Evolutionary conservation across 768 basidiomycete genomes (phyloP).

Genomic region (Agaricus subrufescens): DNA sequence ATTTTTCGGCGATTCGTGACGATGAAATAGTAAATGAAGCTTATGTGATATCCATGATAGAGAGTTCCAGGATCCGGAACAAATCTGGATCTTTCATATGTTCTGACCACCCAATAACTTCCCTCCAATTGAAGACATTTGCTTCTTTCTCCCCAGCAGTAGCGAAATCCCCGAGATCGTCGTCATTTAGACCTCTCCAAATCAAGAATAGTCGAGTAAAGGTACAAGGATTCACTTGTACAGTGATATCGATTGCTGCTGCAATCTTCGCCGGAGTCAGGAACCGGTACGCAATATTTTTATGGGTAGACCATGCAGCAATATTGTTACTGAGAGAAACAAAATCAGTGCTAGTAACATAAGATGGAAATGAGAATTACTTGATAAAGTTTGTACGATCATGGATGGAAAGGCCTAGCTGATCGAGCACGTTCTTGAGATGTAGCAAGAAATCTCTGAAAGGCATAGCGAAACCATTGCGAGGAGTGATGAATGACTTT

Average conservation of each 20-base stretch:
- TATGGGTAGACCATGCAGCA: conserved; percentile 66
- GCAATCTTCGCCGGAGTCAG: conserved; percentile 75
- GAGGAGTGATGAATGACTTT: conserved; percentile 70
- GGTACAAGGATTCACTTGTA: conserved; percentile 75
- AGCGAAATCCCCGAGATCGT: conserved; percentile 70
- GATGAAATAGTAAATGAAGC: conserved; percentile 20
- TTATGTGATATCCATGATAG: conserved; percentile 60
- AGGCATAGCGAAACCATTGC: conserved; percentile 84
- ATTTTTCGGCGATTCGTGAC: neutral
- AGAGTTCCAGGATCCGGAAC: conserved; percentile 78
- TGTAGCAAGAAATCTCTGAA: conserved; percentile 78
- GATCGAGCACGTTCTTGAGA: conserved; percentile 76
- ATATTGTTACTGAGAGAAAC: conserved; percentile 59
- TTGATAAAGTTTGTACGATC: conserved; percentile 81
- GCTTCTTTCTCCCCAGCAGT: conserved; percentile 86
- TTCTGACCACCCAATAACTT: conserved; percentile 77
- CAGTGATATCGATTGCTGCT: conserved; percentile 81
- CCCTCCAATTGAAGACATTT: conserved; percentile 75
- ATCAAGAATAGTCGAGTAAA: conserved; percentile 86
- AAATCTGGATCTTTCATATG: conserved; percentile 67
- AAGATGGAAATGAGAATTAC: conserved; percentile 33
- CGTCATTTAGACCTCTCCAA: conserved; percentile 77
- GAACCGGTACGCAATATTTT: conserved; percentile 90
- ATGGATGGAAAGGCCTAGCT: conserved; percentile 78
- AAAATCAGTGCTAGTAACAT: neutral